phyloP scores from a whole-genome alignment of 257 asterid genomes.

The Solanum peruvianum region DNA sequence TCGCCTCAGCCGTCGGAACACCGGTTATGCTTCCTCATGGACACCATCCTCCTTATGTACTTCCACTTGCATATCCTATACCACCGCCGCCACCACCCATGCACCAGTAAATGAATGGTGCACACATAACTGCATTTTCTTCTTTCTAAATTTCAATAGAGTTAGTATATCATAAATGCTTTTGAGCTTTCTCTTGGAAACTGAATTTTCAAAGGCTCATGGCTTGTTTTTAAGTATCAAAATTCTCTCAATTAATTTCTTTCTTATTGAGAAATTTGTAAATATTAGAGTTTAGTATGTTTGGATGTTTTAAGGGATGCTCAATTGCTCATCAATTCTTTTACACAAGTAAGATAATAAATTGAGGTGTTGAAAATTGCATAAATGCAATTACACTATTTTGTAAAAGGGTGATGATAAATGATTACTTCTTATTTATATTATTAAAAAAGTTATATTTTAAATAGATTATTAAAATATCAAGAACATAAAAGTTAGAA shows the following conservation, averaged over 20 bases:
- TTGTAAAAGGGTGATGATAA: too few relatives aligned
- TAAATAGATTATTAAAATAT: background rate
- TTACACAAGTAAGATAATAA: background rate
- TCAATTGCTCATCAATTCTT: background rate
- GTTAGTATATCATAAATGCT: background rate
- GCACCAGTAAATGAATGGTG: conserved; percentile 27
- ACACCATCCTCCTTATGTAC: conserved; percentile 44
- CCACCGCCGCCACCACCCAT: conserved; percentile 36
- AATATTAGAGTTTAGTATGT: background rate
- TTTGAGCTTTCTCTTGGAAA: background rate
- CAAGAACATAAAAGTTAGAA: background rate
- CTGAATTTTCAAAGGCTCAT: background rate
- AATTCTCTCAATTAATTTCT: background rate
- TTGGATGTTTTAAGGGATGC: background rate
- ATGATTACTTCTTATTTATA: too few relatives aligned
- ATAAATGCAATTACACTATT: too few relatives aligned
- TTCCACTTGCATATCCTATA: conserved; percentile 62
- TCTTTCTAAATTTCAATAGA: background rate
- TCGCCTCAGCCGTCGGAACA: conserved; percentile 76
- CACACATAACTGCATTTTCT: background rate
- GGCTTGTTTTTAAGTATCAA: background rate
- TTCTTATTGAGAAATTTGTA: background rate
- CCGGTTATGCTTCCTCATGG: conserved; percentile 78
- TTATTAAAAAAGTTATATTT: background rate
- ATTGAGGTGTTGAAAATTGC: background rate